Evolutionary conservation across 2,329 filamentous ascomycete genomes (phyloP).

Genomic region (Venturia oleaginea): DNA sequence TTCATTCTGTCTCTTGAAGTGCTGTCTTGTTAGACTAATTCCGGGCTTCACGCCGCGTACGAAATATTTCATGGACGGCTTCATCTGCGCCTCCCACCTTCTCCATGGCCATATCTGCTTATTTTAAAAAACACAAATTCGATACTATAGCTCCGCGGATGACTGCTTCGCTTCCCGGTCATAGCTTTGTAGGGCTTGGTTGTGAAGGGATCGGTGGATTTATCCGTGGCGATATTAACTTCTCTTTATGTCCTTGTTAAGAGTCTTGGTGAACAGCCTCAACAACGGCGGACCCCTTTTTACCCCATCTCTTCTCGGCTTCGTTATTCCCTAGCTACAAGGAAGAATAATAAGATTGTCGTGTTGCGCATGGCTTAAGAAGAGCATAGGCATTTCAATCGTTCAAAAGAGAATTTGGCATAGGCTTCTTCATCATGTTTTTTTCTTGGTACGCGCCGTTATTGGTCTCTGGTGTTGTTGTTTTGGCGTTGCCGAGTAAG

Average conservation of each 20-base stretch:
- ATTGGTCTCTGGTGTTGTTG: neutral
- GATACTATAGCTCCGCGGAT: no score
- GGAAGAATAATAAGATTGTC: neutral
- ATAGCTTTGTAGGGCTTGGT: neutral
- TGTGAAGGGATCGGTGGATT: neutral
- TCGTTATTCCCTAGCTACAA: neutral
- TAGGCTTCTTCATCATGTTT: neutral
- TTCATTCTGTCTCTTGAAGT: no score
- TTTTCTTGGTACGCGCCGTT: neutral
- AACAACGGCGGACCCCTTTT: neutral
- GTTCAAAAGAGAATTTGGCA: neutral
- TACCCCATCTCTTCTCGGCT: neutral
- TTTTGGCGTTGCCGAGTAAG: neutral
- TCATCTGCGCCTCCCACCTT: no score
- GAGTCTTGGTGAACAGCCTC: neutral
- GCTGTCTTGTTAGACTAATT: no score
- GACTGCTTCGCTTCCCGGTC: neutral
- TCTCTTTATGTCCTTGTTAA: neutral
- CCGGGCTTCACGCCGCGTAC: no score
- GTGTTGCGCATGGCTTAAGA: neutral
- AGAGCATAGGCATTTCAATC: neutral
- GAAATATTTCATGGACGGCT: no score
- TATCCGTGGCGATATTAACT: neutral
- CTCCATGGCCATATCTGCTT: no score
- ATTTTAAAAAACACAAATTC: no score